Conservation (phyloP, 139 green algal genomes). For the Zygnema cylindricum region DNA sequence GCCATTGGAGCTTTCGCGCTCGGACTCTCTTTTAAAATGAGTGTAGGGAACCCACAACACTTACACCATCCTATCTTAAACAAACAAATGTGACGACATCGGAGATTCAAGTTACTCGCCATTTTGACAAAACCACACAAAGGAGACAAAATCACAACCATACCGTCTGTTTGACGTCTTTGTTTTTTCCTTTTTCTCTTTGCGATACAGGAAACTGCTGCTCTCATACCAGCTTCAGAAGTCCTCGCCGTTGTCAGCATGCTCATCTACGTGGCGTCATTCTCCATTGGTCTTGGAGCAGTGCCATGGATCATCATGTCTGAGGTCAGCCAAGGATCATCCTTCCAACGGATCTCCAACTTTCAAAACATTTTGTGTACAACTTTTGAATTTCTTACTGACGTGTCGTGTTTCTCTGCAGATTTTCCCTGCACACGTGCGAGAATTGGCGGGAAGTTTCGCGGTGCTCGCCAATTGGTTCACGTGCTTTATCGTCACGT, state of each 20-base stretch:
- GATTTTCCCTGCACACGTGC: slow-evolving; percentile 55
- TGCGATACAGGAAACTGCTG: not conserved
- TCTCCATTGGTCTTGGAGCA: slow-evolving; percentile 57
- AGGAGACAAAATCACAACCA: too few relatives aligned
- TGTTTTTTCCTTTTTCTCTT: not conserved
- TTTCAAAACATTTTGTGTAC: too few relatives aligned
- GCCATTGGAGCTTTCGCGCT: not conserved
- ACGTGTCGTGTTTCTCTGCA: too few relatives aligned
- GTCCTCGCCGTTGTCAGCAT: not conserved
- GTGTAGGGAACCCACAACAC: too few relatives aligned
- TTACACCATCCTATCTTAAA: too few relatives aligned
- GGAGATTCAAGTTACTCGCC: too few relatives aligned
- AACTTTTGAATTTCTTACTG: too few relatives aligned
- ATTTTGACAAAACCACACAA: too few relatives aligned
- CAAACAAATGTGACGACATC: too few relatives aligned
- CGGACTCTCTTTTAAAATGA: slow-evolving; percentile 31
- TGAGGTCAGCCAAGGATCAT: slow-evolving; percentile 9
- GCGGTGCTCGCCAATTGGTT: slow-evolving; percentile 50
- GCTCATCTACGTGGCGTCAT: slow-evolving; percentile 46
- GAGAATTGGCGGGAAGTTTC: slow-evolving; percentile 42
- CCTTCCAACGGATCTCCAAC: not conserved
- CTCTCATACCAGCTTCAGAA: not conserved
- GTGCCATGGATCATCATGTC: slow-evolving; percentile 61
- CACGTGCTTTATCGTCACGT: slow-evolving; percentile 43
- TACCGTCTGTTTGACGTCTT: too few relatives aligned